Conservation (phyloP, 2,329 filamentous ascomycete genomes). For the Ascomycota sp. region DNA sequence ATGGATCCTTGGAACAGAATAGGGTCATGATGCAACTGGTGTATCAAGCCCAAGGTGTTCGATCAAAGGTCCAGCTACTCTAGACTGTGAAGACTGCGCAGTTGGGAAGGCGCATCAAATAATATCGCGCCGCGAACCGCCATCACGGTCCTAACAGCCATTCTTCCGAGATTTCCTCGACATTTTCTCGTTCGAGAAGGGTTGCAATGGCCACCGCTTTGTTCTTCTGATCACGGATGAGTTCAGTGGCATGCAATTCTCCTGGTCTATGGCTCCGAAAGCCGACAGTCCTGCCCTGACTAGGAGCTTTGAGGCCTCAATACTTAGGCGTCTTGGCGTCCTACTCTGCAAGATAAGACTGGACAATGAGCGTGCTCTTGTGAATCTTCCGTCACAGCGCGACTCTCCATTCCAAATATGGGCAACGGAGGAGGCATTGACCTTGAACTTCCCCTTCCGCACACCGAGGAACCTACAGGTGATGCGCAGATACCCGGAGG, state of each 20-base stretch:
- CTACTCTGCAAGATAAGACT: neutral
- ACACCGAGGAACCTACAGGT: neutral
- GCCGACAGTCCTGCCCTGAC: neutral
- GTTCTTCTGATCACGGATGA: neutral
- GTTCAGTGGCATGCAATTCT: neutral
- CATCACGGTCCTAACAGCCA: no score
- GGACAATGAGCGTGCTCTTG: neutral
- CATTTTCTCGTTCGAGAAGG: neutral
- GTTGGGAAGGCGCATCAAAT: no score
- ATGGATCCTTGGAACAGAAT: neutral
- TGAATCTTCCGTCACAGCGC: neutral
- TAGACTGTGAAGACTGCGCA: no score
- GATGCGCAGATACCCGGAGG: neutral
- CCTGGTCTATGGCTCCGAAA: neutral
- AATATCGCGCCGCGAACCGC: no score
- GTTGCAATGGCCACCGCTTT: neutral
- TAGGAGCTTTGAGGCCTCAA: neutral
- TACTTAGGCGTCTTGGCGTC: neutral
- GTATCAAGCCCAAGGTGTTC: no score
- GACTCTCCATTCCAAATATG: neutral
- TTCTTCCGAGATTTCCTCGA: constrained; percentile 1
- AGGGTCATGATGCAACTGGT: no score
- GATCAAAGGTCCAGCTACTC: no score
- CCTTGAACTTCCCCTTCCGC: neutral
- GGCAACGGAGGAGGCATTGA: neutral